Evolutionary conservation across 2,329 filamentous ascomycete species (phyloP), one percentile per base, ranked within the genome.

Genomic region (Alternaria novae-zelandiae): DNA sequence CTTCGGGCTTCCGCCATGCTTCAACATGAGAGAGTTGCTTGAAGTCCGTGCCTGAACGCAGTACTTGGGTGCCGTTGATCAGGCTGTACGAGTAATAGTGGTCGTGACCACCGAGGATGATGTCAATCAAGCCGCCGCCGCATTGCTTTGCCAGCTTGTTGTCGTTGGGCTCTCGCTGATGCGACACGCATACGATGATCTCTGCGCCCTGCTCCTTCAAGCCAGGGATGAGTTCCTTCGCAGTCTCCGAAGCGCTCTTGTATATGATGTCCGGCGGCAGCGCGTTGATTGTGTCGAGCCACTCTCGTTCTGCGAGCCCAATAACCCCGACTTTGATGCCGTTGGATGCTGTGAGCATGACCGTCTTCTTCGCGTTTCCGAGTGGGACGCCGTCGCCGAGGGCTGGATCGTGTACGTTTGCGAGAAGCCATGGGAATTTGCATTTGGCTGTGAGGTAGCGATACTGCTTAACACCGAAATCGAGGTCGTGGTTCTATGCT

Each of bases 21-120:
- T 97, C 92, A 56, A 97, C 86, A 75, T 97, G 97, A 75, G 92
- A 96, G 32, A 97, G 83, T 77, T 97, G 92, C 81, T 96, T 96
- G 82, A 97, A 97, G 78, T 97, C 94, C 17, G 90, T 93, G 0
- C 94, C 94, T 0, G 92, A 96, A 2, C 94, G 88, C n/a, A 97
- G 83, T 3, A 97, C 88, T 73, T 97, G 94, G 0, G 88, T 92
- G 9, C 90, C 90, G 64, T 94, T 94, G 78, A 96, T 86, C 59
- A 94, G 75, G 58, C 85, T 87, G 80, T 97, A 93, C 15, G 86
- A 86, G 76, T 97, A 97, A 80, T 91, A 96, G 77, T 97, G 94
- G 72, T 97, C 94, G 74, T 97, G 94, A 0, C 94, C 94, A 53
- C 94, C 93, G 0, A 97, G 85, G 47, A 97, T 91, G 36, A 97